A percentile compares a stretch with the other conserved stretches of the same genome.
Evolutionary conservation across 257 asterid genomes (phyloP).

Genomic region (Coffea canephora): DNA sequence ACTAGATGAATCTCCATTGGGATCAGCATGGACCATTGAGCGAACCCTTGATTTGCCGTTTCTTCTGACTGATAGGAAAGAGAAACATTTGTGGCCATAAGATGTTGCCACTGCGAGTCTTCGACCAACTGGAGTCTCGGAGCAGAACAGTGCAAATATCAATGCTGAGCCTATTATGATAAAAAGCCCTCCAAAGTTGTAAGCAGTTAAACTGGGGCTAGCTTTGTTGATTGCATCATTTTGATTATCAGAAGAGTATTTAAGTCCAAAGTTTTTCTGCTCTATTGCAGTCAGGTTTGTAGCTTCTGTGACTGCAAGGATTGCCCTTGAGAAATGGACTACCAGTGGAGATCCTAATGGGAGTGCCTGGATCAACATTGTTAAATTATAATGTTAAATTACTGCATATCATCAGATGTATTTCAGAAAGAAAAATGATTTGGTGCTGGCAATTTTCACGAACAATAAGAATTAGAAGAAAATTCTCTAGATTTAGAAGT

Average conservation of each 20-base stretch:
- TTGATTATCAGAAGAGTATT: conserved; percentile 37
- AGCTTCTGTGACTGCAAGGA: conserved; percentile 42
- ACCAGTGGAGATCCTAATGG: conserved; percentile 36
- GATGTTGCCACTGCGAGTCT: not conserved
- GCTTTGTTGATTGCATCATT: conserved; percentile 38
- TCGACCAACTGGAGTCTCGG: conserved; percentile 27
- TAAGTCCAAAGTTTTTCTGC: conserved; percentile 40
- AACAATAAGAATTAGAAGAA: too few relatives aligned
- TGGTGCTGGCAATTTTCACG: too few relatives aligned
- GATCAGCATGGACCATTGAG: not conserved
- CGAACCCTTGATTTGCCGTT: not conserved
- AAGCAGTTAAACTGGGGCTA: conserved; percentile 36
- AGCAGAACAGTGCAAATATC: conserved; percentile 38
- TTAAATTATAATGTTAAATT: not conserved
- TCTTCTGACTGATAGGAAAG: conserved; percentile 1
- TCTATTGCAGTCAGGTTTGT: conserved; percentile 27
- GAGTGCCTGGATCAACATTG: conserved; percentile 43
- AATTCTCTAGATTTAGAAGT: too few relatives aligned
- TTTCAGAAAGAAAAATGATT: not conserved
- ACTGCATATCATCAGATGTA: not conserved
- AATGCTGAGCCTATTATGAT: conserved; percentile 41
- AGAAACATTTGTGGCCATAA: not conserved
- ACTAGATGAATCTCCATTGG: not conserved
- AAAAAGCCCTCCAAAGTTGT: conserved; percentile 54
- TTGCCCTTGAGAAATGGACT: conserved; percentile 43